phyloP scores from a whole-genome alignment of 140 eudicot species.

The Cichorium intybus region DNA sequence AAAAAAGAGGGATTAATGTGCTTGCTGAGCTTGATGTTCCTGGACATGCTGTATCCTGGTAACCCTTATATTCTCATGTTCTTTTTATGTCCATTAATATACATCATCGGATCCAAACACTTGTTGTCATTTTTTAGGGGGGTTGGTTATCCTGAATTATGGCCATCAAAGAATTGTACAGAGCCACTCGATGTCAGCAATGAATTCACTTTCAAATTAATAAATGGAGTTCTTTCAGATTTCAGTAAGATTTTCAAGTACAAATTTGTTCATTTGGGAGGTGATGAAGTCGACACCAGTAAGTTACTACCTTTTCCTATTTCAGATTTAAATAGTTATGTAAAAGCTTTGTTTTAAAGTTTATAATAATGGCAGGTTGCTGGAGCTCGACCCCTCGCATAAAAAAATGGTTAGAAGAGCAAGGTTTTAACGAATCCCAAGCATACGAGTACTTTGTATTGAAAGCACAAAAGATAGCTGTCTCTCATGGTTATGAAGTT shows the following conservation, averaged over 20 bases:
- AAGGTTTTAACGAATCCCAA: constrained; percentile 45
- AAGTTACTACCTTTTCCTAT: constrained; percentile 25
- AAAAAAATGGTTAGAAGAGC: constrained; percentile 46
- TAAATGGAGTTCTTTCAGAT: constrained; percentile 95
- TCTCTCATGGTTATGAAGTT: constrained; percentile 90
- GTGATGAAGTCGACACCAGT: constrained; percentile 95
- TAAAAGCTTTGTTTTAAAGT: background rate
- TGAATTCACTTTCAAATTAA: constrained; percentile 75
- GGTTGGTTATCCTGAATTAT: constrained; percentile 75
- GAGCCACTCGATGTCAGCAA: constrained; percentile 98
- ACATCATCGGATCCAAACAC: background rate
- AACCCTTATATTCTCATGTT: constrained; percentile 10
- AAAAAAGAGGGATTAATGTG: constrained; percentile 79
- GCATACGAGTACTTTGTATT: constrained; percentile 87
- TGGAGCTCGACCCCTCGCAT: constrained; percentile 74
- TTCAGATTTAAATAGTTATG: background rate
- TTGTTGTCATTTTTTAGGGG: constrained; percentile 55
- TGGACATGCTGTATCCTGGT: constrained; percentile 97
- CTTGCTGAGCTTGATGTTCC: constrained; percentile 97
- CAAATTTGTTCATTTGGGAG: constrained; percentile 93
- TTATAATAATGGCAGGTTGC: constrained; percentile 62
- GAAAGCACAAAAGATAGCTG: constrained; percentile 80
- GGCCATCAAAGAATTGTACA: constrained; percentile 75
- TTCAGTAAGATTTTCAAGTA: constrained; percentile 84
- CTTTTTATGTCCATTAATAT: background rate